Base-by-base conservation (phyloP, 2,329 filamentous ascomycete genomes). In the Pseudogymnoascus verrucosus region DNA sequence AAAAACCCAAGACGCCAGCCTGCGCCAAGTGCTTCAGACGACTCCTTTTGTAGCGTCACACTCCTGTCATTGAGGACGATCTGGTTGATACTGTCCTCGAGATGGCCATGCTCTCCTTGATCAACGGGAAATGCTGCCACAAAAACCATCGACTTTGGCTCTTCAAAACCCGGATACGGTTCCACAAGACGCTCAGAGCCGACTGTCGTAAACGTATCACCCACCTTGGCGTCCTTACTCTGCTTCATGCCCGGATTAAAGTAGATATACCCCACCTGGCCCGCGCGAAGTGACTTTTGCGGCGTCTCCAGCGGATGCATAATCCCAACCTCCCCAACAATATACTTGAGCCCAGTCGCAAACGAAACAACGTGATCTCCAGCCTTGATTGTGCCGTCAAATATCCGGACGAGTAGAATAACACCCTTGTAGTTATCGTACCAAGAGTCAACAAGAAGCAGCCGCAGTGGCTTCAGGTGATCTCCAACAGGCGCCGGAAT, bases 161-260 rank as follows among this genome's bases (percentile, higher is more conserved):
- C 95, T 73, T 96, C 93, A 66, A 99, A 99, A 2, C 93, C 95
- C 0, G 92, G 91, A 62, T 93, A 88, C 11, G 90, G 87, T 74
- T 93, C 82, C 1, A 99, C 92, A 0, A 82, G 72, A 64, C 85
- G 84, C 76, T 96, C 90, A 21, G 80, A 86, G 1, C 91, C 92
- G 2, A 92, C 83, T 1, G 84, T 89, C 0, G 95, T 98, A 71
- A 92, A 96, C 0, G 95, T 99, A 72, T 99, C 95, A 61, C 95
- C 95, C 28, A 98, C 88, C 76, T 97, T 96, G 60, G 95, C 93
- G 73, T 99, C 95, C 74, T 96, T 89, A 64, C 93, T 96, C 69
- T 85, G 87, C 79, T 98, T 98, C 95, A 99, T 99, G 63, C 93
- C 95, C 0, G 95, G 95, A 72, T 97, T 99, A 80, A 99, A 98